A percentile compares a stretch with the other conserved stretches of the same genome.
Evolutionary conservation across 495 filamentous ascomycete genomes (phyloP).

Genomic region (Tuber aestivum): DNA sequence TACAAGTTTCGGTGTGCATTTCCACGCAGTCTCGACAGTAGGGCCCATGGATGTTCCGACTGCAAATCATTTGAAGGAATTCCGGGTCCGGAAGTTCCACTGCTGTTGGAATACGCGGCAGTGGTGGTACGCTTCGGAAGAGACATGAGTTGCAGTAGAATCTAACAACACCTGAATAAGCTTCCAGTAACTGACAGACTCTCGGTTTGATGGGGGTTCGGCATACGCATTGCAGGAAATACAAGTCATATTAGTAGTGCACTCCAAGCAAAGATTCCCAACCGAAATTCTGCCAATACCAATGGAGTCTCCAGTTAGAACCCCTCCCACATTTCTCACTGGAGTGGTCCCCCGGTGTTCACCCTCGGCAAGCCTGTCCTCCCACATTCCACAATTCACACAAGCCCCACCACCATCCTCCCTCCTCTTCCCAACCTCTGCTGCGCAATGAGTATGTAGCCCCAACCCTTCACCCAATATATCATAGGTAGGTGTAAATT

Average conservation of each 20-base stretch:
- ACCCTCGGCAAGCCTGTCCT: conserved; percentile 23
- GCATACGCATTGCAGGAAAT: conserved; percentile 26
- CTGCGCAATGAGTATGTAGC: conserved; percentile 31
- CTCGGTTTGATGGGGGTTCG: background rate
- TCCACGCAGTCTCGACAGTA: conserved; percentile 22
- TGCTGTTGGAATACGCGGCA: conserved; percentile 14
- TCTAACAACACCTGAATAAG: background rate
- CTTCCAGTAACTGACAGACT: background rate
- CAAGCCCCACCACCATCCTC: conserved; percentile 23
- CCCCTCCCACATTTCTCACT: conserved; percentile 21
- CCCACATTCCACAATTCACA: conserved; percentile 36
- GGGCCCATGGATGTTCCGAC: conserved; percentile 15
- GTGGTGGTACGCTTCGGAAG: background rate
- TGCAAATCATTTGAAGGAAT: conserved; percentile 22
- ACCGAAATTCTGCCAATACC: conserved; percentile 25
- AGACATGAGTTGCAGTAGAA: conserved; percentile 26
- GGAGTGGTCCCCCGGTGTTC: conserved; percentile 1
- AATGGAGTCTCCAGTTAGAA: conserved; percentile 21
- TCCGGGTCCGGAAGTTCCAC: background rate
- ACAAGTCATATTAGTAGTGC: conserved; percentile 31
- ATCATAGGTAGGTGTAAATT: background rate
- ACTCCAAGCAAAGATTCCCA: conserved; percentile 33
- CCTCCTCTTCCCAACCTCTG: conserved; percentile 30
- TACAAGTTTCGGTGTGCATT: conserved; percentile 9
- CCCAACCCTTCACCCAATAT: background rate